Conservation (phyloP, 371 early-diverging fungal genomes). For the Mucor plumbeus region DNA sequence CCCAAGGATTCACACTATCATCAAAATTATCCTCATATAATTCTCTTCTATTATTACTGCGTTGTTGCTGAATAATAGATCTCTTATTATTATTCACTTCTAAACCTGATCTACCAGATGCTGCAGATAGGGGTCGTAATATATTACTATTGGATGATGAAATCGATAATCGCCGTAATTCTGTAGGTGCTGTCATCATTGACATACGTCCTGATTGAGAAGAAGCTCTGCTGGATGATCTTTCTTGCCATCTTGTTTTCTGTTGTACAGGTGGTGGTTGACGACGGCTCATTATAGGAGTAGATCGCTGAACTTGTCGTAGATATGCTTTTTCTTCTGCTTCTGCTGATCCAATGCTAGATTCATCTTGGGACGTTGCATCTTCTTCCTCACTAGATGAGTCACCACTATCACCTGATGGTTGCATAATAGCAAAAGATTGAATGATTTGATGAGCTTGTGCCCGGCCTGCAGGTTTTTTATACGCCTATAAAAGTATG, state of each 20-base stretch:
- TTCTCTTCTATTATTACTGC: slow-evolving; percentile 1
- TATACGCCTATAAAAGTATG: slow-evolving; percentile 35
- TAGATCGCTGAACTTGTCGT: slow-evolving; percentile 20
- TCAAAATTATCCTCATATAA: slow-evolving; percentile 38
- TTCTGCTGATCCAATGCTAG: slow-evolving; percentile 28
- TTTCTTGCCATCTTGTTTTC: slow-evolving; percentile 10
- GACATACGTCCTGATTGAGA: slow-evolving; percentile 31
- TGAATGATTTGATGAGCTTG: slow-evolving; percentile 55
- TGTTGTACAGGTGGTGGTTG: not conserved
- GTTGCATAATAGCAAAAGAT: slow-evolving; percentile 40
- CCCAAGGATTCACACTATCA: slow-evolving; percentile 46
- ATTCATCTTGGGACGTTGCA: not conserved
- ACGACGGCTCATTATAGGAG: slow-evolving; percentile 6
- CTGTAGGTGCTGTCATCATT: slow-evolving; percentile 33
- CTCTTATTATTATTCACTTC: not conserved
- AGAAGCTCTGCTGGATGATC: slow-evolving; percentile 35
- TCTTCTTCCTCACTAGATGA: slow-evolving; percentile 29
- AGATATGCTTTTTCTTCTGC: slow-evolving; percentile 40
- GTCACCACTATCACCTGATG: slow-evolving; percentile 34
- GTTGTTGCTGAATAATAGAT: not conserved
- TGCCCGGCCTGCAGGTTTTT: slow-evolving; percentile 44
- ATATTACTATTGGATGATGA: slow-evolving; percentile 9
- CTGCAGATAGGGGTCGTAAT: slow-evolving; percentile 9
- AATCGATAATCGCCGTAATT: slow-evolving; percentile 24
- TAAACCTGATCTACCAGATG: slow-evolving; percentile 15